These are phyloP conservation scores for Hymenotorrendiella dingleyae DNA, from an alignment of 2,329 filamentous ascomycete genomes.

Conservation along the genomic window DNA sequence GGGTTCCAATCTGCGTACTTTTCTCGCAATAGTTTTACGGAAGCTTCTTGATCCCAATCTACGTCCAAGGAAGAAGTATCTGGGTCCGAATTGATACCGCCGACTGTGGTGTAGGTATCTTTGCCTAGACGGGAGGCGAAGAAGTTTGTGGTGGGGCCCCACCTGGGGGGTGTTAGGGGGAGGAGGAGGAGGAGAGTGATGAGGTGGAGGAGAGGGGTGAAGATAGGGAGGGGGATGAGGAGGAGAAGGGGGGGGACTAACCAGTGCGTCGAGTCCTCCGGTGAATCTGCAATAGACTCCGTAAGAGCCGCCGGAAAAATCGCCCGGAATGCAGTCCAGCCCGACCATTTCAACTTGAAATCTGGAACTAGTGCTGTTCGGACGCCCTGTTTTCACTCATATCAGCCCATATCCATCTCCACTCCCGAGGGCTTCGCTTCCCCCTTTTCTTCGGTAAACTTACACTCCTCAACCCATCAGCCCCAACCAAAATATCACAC, in stretches of 20 bases:
- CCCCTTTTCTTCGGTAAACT: no score
- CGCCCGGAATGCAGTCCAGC: conserved; percentile 33
- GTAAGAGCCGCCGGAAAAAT: conserved; percentile 32
- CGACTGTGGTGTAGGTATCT: conserved; percentile 31
- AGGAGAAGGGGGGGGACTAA: conserved; percentile 30
- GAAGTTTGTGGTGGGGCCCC: conserved; percentile 30
- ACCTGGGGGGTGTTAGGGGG: no score
- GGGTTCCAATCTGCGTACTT: conserved; percentile 34
- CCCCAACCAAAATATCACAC: conserved; percentile 31
- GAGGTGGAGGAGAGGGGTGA: no score
- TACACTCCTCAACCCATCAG: conserved; percentile 35
- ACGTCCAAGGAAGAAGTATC: conserved; percentile 18
- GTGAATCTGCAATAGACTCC: conserved; percentile 28
- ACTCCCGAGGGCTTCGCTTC: no score
- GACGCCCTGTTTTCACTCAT: no score
- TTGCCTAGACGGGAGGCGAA: conserved; percentile 28
- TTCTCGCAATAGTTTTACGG: conserved; percentile 25
- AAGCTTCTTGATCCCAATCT: conserved; percentile 27
- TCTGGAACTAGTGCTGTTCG: conserved; percentile 24
- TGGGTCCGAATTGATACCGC: conserved; percentile 20
- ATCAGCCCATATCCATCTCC: no score
- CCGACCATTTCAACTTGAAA: conserved; percentile 32
- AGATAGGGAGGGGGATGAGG: conserved; percentile 30
- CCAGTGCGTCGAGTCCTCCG: conserved; percentile 34
- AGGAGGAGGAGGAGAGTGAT: no score